Base-by-base conservation (phyloP, 345 rosid species). In the Garcia nutans region DNA sequence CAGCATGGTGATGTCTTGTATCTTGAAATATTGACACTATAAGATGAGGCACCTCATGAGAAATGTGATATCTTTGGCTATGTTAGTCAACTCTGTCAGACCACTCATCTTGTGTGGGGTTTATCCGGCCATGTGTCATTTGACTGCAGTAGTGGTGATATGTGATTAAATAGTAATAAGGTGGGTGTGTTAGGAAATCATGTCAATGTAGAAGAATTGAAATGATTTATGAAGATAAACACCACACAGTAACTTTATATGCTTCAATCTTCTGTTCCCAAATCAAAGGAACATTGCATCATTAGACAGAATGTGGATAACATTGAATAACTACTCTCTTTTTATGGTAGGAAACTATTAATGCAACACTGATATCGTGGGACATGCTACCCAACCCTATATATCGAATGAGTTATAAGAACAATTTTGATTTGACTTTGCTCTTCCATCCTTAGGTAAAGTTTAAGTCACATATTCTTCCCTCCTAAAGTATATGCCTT, bases 311-410 rank as follows among this genome's bases (percentile, higher is more conserved):
- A 13, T n/a, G 26, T 11, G 5, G 42, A 45, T 73, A 66, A 44
- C 7, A 49, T 3, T 20, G 16, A 41, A 41, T 20, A 16, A 0
- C 50, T 20, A 41, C 50, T 24, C 16, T 65, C 41, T 24, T 73
- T 47, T 11, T 62, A 13, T 3, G 76, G 57, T 28, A 15, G 12
- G 47, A 63, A 8, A 26, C 10, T 28, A 3, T 45, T 47, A 20
- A 17, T 59, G 10, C 42, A 6, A 37, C 15, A 10, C 15, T 72
- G 41, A 61, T 47, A 73, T 45, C 11, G 45, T 19, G 42, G 67
- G 74, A 73, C 68, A 23, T 50, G 41, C 76, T 61, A 28, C 55
- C 65, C 44, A 7, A 44, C 26, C 10, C 16, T 23, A 73, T 47
- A 16, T 19, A 5, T 26, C 57, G 45, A 24, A 57, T 47, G 49